Conservation (phyloP, 441 rosid genomes). For the Populus trichocarpa region DNA sequence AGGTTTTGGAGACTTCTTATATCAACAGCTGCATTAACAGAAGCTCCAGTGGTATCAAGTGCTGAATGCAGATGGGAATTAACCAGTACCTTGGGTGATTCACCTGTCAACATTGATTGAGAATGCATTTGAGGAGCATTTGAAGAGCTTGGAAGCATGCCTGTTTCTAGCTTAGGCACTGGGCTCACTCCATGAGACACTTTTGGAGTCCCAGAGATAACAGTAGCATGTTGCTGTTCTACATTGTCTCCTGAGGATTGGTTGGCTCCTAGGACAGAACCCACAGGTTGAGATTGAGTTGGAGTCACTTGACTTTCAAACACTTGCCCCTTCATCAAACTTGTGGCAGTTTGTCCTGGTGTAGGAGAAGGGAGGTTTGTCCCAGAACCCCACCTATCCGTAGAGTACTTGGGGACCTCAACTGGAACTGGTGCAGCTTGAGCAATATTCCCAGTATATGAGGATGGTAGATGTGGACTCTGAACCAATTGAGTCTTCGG, state of each 20-base stretch:
- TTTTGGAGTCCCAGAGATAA: conserved; percentile 28
- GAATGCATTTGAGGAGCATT: conserved; percentile 33
- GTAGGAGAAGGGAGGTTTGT: conserved; percentile 90
- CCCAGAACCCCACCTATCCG: conserved; percentile 55
- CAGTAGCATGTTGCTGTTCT: conserved; percentile 30
- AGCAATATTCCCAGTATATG: neutral
- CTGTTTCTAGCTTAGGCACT: conserved; percentile 36
- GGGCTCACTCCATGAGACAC: conserved; percentile 28
- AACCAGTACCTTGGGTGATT: conserved; percentile 33
- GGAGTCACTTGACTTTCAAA: conserved; percentile 74
- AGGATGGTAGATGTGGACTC: conserved; percentile 23
- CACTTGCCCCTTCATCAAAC: conserved; percentile 35
- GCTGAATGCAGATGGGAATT: conserved; percentile 33
- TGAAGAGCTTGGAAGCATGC: conserved; percentile 32
- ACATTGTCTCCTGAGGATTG: conserved; percentile 28
- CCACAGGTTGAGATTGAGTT: conserved; percentile 38
- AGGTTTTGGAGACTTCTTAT: conserved; percentile 43
- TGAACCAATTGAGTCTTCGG: conserved; percentile 36
- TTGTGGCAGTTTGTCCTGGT: conserved; percentile 50
- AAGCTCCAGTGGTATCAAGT: conserved; percentile 19
- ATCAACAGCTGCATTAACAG: conserved; percentile 30
- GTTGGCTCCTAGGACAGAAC: conserved; percentile 25
- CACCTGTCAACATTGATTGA: conserved; percentile 26
- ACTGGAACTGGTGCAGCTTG: conserved; percentile 40
- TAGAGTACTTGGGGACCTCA: conserved; percentile 50